Conservation (phyloP, 192 early-diverging fungal genomes). For the Coemansia sp. region DNA sequence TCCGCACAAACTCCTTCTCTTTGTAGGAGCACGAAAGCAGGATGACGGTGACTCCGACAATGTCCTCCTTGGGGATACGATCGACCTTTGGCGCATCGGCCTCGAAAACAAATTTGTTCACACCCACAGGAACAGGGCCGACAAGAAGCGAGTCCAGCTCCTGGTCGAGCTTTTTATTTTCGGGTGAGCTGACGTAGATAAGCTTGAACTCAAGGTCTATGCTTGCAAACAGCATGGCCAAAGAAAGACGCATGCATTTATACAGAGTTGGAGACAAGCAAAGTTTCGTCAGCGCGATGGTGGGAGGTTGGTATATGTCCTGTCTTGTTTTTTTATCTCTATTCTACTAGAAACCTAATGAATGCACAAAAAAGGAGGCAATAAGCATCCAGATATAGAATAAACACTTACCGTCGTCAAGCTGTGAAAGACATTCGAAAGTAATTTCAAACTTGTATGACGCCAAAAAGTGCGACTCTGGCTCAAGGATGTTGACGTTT, state of each 20-base stretch:
- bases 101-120: conserved; percentile 91
- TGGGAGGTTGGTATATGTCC: too few species aligned
- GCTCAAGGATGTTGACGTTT: conserved; percentile 82
- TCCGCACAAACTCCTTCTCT: conserved; percentile 90
- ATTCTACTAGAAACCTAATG: too few species aligned
- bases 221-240: background rate
- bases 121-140: conserved; percentile 92
- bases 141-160: conserved; percentile 93
- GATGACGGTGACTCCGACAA: conserved; percentile 89
- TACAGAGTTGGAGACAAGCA: too few species aligned
- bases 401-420: conserved; percentile 72
- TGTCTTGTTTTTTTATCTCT: too few species aligned
- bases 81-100: conserved; percentile 71
- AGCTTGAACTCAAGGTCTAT: conserved; percentile 97
- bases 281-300: too few species aligned
- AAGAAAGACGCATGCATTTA: too few species aligned
- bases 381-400: background rate
- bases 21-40: conserved; percentile 87
- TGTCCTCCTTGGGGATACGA: conserved; percentile 75
- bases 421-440: conserved; percentile 87
- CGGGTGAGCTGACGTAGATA: conserved; percentile 90
- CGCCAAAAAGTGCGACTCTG: conserved; percentile 77
- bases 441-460: conserved; percentile 95
- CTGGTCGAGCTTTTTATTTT: conserved; percentile 80
- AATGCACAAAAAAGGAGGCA: background rate